phyloP scores from a whole-genome alignment of 106 monocot genomes.

The Phalaenopsis equestris region DNA sequence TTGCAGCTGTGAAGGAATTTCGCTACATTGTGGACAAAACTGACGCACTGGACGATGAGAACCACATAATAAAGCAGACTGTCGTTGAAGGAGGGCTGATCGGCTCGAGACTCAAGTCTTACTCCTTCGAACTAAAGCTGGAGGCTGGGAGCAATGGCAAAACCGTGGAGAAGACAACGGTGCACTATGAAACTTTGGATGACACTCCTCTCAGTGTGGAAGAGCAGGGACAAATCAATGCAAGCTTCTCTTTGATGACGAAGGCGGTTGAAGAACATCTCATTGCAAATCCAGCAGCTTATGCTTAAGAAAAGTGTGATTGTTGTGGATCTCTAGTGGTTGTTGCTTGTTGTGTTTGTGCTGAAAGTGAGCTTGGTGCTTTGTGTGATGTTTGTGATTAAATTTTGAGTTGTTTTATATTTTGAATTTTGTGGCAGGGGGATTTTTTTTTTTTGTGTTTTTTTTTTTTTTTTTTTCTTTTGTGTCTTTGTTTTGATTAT shows the following conservation, averaged over 20 bases:
- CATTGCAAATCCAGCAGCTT: background rate
- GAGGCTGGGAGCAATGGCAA: background rate
- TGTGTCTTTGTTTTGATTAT: too few relatives aligned
- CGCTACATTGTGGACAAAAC: slow-evolving; percentile 13
- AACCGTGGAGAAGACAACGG: background rate
- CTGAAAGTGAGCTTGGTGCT: too few relatives aligned
- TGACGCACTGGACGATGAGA: slow-evolving; percentile 15
- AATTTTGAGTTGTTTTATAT: too few relatives aligned
- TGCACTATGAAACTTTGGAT: background rate
- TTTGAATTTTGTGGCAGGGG: too few relatives aligned
- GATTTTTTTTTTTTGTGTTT: too few relatives aligned
- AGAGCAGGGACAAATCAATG: background rate
- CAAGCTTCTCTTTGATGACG: background rate
- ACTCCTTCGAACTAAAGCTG: background rate
- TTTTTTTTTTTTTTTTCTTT: too few relatives aligned
- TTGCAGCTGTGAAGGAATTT: slow-evolving; percentile 3
- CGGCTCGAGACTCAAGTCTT: slow-evolving; percentile 1
- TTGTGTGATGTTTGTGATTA: too few relatives aligned
- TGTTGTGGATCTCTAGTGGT: background rate
- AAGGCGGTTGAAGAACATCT: slow-evolving; percentile 3
- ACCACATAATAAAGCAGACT: background rate
- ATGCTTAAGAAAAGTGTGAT: background rate
- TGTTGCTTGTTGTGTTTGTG: too few relatives aligned
- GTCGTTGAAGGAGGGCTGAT: slow-evolving; percentile 4
- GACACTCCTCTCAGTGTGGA: slow-evolving; percentile 1